Conservation (phyloP, 805 yeast species). For the Schwanniomyces polymorphus region DNA sequence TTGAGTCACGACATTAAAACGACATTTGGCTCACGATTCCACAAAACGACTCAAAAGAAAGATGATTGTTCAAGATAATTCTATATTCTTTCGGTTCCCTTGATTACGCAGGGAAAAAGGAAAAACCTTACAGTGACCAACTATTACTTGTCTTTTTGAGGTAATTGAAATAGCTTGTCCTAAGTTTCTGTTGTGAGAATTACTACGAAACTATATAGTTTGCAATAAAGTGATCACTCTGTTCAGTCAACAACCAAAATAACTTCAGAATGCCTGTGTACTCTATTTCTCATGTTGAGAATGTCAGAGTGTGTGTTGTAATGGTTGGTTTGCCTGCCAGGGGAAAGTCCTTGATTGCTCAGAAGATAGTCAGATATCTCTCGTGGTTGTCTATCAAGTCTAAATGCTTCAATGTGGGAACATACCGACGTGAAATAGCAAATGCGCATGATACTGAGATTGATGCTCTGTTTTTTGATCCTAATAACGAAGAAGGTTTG, state of each 20-base stretch:
- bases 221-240: background rate
- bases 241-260: background rate
- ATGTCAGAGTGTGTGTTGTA: slow-evolving; percentile 78
- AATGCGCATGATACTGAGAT: slow-evolving; percentile 52
- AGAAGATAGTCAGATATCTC: slow-evolving; percentile 87
- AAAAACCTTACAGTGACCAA: background rate
- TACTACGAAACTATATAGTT: background rate
- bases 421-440: slow-evolving; percentile 64
- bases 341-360: slow-evolving; percentile 93
- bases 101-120: background rate
- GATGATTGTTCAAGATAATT: background rate
- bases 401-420: slow-evolving; percentile 86
- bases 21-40: background rate
- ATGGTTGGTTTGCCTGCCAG: slow-evolving; percentile 90
- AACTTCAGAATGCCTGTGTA: slow-evolving; percentile 50
- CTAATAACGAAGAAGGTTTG: slow-evolving; percentile 63
- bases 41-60: background rate
- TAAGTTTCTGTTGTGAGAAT: background rate
- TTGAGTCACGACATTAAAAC: background rate
- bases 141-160: background rate
- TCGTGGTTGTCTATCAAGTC: slow-evolving; percentile 90
- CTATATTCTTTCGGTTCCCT: background rate
- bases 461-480: slow-evolving; percentile 76
- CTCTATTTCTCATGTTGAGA: slow-evolving; percentile 60
- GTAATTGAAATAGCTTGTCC: background rate